Base-by-base conservation (phyloP, 352 stramenopile genomes). In the Pythium periplocum region DNA sequence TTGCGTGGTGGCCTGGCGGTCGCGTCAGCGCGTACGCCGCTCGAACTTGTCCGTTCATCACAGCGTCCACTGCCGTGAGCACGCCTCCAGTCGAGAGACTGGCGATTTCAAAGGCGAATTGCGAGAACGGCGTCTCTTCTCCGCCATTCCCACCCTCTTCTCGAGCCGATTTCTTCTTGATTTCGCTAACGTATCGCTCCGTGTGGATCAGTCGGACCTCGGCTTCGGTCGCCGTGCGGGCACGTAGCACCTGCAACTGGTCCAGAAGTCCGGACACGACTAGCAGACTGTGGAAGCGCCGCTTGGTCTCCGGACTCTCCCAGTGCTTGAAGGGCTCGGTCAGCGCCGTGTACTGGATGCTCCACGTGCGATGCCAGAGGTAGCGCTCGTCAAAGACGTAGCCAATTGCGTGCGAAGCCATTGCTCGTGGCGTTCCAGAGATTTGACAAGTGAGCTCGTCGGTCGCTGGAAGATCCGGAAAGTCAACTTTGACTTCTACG, bases 341-440 rank as follows among this genome's bases (percentile, higher is more conserved):
- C 3, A 87, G 59, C 40, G 67, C 43, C 45, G 76, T 79, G 62
- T 78, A 76, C 36, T 72, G 71, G 11, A 71, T 37, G 46, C 65
- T 80, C 69, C 76, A 87, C 0, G 82, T 63, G 0, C 65, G 60
- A 48, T 95, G 82, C 84, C 84, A 91, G 49, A 92, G 59, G 70
- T 78, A 91, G 17, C 78, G 74, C 67, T 94, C 78, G 38, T 94
- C 82, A 49, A 76, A 94, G 0, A 94, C 84, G 63, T 91, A 94
- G 6, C 82, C 82, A n/a, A 80, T 50, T 60, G 6, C 62, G 55
- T 6, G 7, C 31, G 42, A 7, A 8, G 42, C 7, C 42, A 30
- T 47, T 47, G 42, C 31, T 47, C 11, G 42, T 47, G 6, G n/a
- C 8, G 7, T 47, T 47, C 11, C 6, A 47, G n/a, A 47, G 31